Percentiles rank a stretch among this genome's conserved stretches.
Evolutionary conservation across 2,329 filamentous ascomycete species (phyloP).

Genomic region (Chaetomiaceae sp.): DNA sequence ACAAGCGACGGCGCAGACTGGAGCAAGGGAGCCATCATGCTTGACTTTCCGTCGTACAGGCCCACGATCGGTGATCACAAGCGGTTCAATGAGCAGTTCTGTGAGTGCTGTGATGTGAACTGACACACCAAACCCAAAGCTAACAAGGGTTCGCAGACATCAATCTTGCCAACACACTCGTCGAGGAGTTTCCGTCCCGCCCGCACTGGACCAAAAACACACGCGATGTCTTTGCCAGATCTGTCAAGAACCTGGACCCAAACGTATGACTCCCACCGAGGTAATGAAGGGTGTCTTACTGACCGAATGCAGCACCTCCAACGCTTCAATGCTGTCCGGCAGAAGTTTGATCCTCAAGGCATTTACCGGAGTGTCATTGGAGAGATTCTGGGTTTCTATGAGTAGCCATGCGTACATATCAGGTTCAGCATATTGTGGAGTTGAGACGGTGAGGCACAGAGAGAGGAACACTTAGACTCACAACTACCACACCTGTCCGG

Average conservation of each 20-base stretch:
- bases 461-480: no score
- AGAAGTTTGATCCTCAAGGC: conserved; percentile 46
- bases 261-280: conserved; percentile 29
- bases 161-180: conserved; percentile 41
- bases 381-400: conserved; percentile 45
- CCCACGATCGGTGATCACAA: conserved; percentile 42
- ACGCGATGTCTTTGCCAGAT: conserved; percentile 41
- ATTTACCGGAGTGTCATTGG: conserved; percentile 45
- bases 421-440: no score
- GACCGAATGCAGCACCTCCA: conserved; percentile 35
- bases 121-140: not conserved
- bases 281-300: not conserved
- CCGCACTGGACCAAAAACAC: conserved; percentile 54
- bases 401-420: no score
- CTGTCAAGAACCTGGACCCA: conserved; percentile 45
- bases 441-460: no score
- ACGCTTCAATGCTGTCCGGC: conserved; percentile 44
- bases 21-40: conserved; percentile 49
- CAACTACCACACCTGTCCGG: no score
- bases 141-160: conserved; percentile 32
- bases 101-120: conserved; percentile 30
- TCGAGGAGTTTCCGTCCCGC: conserved; percentile 47
- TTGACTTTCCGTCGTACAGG: conserved; percentile 48
- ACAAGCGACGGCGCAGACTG: conserved; percentile 47
- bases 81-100: conserved; percentile 49